Evolutionary conservation across 768 basidiomycete genomes (phyloP), one percentile per base, ranked within the genome.

Genomic region (Mycena amicta): DNA sequence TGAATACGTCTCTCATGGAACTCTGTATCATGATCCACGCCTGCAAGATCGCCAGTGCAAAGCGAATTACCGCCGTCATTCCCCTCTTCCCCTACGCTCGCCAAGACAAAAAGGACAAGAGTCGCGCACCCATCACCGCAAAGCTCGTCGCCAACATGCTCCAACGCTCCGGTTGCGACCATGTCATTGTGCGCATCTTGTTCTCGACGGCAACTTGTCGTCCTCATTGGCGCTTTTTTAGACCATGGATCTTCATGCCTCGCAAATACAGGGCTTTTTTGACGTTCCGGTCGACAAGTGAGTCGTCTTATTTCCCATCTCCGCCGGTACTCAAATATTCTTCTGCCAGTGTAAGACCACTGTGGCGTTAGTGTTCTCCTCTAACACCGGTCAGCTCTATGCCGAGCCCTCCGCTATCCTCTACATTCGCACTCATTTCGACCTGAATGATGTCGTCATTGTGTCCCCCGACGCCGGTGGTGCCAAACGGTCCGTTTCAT

Each of bases 41-140:
- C 11, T 97, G 96, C 86, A 96, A 95, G 78, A 98, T 98, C 68
- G 96, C 97, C n/a, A 96, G 93, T 64, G 95, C 97, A 47, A 92
- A 91, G 74, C 82, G 97, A 60, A 98, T 99, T 70, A 99, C 97
- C 5, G 97, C 96, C n/a, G 95, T 99, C 62, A 85, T 98, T 57
- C 97, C 97, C 40, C 84, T 97, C 31, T 99, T 94, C 75, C 96
- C 97, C 1, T 99, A 99, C 74, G 87, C 97, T 8, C 81, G 97
- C 57, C 97, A 98, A 74, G 97, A 99, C 80, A 98, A 98, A 74
- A 99, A 98, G 75, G 96, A 99, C 83, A 98, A 98, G 79, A 96
- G 94, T 67, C 83, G 96, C 61, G 96, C 95, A 5, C 96, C 96
- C 51, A 98, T 98, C 68, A 95, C 95, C 4, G 96, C 96, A 49